Percentiles rank a stretch among this genome's conserved stretches.
These are phyloP conservation scores for Urochloa ruziziensis DNA, from an alignment of 176 grass and related monocot genomes.

Conservation along the genomic window DNA sequence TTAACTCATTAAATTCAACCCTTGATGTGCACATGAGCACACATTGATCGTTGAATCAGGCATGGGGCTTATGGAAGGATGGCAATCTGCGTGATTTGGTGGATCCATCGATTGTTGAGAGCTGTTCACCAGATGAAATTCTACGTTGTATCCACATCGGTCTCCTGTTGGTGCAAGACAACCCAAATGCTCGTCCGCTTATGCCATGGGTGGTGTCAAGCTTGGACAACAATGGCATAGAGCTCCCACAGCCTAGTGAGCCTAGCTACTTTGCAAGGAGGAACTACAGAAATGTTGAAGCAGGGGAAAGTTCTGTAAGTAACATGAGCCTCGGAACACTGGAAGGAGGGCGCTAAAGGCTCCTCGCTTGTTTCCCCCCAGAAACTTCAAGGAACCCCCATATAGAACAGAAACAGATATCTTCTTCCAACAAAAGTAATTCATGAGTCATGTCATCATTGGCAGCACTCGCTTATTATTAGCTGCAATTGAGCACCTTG, in stretches of 20 bases:
- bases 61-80: slow-evolving; percentile 50
- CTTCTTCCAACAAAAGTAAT: neutral
- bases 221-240: slow-evolving; percentile 27
- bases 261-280: neutral
- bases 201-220: slow-evolving; percentile 37
- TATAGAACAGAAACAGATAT: neutral
- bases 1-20: neutral
- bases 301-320: neutral
- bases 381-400: neutral
- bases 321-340: neutral
- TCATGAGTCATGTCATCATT: neutral
- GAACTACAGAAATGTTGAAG: neutral
- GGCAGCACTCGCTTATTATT: neutral
- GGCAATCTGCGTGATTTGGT: slow-evolving; percentile 2
- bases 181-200: slow-evolving; percentile 27
- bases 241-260: slow-evolving; percentile 29
- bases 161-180: slow-evolving; percentile 40
- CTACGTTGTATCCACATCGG: slow-evolving; percentile 29
- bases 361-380: neutral
- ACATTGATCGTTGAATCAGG: slow-evolving; percentile 8
- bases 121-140: slow-evolving; percentile 8
- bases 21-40: too few relatives aligned
- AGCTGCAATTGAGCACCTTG: neutral
- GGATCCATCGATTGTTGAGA: slow-evolving; percentile 12
- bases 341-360: slow-evolving; percentile 28